These are phyloP conservation scores for Tausonia pullulans DNA, from an alignment of 1,284 basidiomycete species.

Conservation along the genomic window DNA sequence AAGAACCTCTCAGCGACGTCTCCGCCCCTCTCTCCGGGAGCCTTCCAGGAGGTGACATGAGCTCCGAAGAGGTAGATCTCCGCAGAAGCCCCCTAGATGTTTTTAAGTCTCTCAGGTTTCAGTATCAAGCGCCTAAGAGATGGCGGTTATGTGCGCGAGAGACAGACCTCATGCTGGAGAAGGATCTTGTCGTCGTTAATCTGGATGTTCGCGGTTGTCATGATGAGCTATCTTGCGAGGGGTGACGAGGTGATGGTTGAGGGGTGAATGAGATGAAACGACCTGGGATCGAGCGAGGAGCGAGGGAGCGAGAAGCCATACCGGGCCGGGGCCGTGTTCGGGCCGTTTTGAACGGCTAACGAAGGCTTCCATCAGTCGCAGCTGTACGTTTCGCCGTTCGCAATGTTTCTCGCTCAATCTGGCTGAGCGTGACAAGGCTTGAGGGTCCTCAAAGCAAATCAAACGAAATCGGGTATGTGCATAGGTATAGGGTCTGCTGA, in stretches of 20 bases:
- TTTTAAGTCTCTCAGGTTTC: not conserved
- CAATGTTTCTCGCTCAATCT: too few species aligned
- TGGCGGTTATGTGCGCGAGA: not conserved
- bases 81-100: not conserved
- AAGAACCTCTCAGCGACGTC: slow-evolving; percentile 7
- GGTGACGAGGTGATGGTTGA: not conserved
- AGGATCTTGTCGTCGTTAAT: not conserved
- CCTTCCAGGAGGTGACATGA: slow-evolving; percentile 9
- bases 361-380: too few species aligned
- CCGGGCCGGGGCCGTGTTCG: too few species aligned
- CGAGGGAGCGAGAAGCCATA: too few species aligned
- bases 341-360: too few species aligned
- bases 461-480: too few species aligned
- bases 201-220: slow-evolving; percentile 2
- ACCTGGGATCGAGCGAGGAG: too few species aligned
- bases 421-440: too few species aligned
- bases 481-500: too few species aligned
- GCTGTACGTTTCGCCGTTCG: too few species aligned
- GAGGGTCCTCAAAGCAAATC: too few species aligned
- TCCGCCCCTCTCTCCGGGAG: not conserved
- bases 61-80: slow-evolving; percentile 15
- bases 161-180: slow-evolving; percentile 1
- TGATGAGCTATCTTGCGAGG: not conserved
- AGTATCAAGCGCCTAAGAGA: not conserved
- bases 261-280: not conserved